Percentiles rank a stretch among this genome's conserved stretches.
phyloP scores from a whole-genome alignment of 768 basidiomycete genomes.

The Phaeotremella skinneri region DNA sequence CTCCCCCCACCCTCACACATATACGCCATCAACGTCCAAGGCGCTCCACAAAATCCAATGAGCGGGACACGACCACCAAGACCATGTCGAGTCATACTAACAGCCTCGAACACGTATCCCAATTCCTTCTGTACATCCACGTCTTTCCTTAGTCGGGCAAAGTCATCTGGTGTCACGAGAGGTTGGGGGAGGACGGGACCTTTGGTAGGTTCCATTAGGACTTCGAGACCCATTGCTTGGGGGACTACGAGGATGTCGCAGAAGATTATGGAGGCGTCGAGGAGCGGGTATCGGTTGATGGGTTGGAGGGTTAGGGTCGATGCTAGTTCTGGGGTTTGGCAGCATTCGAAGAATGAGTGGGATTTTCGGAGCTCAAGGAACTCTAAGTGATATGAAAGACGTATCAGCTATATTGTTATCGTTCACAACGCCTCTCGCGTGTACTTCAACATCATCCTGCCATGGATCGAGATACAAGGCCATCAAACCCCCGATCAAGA shows the following conservation, averaged over 20 bases:
- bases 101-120: slow-evolving; percentile 87
- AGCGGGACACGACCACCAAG: slow-evolving; percentile 86
- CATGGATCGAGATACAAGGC: neutral
- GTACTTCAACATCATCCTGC: neutral
- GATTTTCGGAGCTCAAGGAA: slow-evolving; percentile 79
- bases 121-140: slow-evolving; percentile 80
- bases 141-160: slow-evolving; percentile 60
- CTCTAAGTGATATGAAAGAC: slow-evolving; percentile 58
- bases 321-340: slow-evolving; percentile 85
- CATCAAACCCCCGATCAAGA: neutral
- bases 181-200: slow-evolving; percentile 82
- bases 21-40: slow-evolving; percentile 97
- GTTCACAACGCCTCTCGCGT: slow-evolving; percentile 14
- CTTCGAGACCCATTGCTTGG: slow-evolving; percentile 87
- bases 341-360: slow-evolving; percentile 93
- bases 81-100: slow-evolving; percentile 75
- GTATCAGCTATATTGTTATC: neutral
- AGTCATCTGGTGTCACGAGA: slow-evolving; percentile 70
- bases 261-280: slow-evolving; percentile 98
- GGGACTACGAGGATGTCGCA: slow-evolving; percentile 97
- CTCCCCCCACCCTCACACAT: slow-evolving; percentile 97
- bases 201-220: slow-evolving; percentile 78
- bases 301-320: slow-evolving; percentile 89
- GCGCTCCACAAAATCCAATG: slow-evolving; percentile 95
- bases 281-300: slow-evolving; percentile 75